phyloP scores from a whole-genome alignment of 1,139 yeast genomes.

The Taphrina deformans region DNA sequence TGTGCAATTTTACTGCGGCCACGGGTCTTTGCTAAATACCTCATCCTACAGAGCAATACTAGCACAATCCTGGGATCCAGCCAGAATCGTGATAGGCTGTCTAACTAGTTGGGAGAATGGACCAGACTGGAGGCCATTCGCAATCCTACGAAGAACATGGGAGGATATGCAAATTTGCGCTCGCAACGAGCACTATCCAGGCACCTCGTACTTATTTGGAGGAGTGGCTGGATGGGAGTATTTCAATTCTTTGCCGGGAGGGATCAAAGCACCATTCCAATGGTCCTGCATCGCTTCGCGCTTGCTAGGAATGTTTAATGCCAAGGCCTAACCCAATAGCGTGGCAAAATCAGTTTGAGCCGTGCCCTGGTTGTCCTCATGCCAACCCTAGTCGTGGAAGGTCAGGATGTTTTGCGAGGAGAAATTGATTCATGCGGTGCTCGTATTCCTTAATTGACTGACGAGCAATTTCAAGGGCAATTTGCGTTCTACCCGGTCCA shows the following conservation, averaged over 20 bases:
- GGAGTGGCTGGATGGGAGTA: constrained; percentile 31
- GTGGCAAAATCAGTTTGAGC: too few relatives aligned
- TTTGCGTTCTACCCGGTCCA: constrained; percentile 14
- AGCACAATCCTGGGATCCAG: constrained; percentile 5
- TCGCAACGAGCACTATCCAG: background rate
- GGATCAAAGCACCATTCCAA: constrained; percentile 4
- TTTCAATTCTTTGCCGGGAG: constrained; percentile 18
- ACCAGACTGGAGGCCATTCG: constrained; percentile 20
- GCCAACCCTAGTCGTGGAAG: background rate
- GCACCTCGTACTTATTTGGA: background rate
- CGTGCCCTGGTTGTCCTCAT: too few relatives aligned
- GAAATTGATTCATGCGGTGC: constrained; percentile 13
- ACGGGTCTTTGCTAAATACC: background rate
- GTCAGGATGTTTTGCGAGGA: constrained; percentile 8
- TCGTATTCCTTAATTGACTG: constrained; percentile 19
- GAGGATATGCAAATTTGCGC: background rate
- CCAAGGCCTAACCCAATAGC: too few relatives aligned
- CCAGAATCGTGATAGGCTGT: constrained; percentile 12
- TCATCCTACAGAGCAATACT: constrained; percentile 4
- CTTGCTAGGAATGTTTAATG: background rate
- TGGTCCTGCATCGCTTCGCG: constrained; percentile 14
- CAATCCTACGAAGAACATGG: background rate
- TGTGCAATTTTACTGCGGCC: constrained; percentile 16
- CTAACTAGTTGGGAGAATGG: constrained; percentile 17
- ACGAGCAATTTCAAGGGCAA: constrained; percentile 8